Base-by-base conservation (phyloP, 345 rosid genomes). In the Linum lewisii region DNA sequence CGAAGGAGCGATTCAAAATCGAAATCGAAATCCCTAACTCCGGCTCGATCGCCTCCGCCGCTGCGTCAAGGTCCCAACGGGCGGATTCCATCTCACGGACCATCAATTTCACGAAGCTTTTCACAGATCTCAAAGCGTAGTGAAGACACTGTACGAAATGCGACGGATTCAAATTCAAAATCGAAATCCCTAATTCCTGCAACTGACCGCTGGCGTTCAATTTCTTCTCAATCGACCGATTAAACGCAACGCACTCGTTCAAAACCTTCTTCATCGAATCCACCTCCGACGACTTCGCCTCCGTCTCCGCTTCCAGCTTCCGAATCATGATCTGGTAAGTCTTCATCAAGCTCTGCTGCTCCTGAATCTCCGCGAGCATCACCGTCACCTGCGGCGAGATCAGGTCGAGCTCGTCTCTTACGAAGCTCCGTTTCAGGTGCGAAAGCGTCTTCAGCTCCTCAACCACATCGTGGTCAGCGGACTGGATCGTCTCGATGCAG, bases 391-490 rank as follows among this genome's bases (percentile, higher is more conserved):
- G 87, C 0, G 88, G 88, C 2, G 81, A 76, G 5, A 88, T 77
- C 36, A 59, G 69, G 66, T 88, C 84, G 60, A 93, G 78, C 15
- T 86, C 86, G 5, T 80, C 82, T 72, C 78, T 85, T 4, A 82
- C 51, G 54, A 86, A 89, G 63, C 71, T 73, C 10, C 87, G 81
- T 58, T 89, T 93, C 8, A 93, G 74, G 47, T 89, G 89, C 1
- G 99, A 93, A 0, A 93, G 72, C 4, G 72, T 68, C 34, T 73
- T 82, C 1, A 93, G 77, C 69, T 88, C 93, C 15, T 88, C 91
- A 0, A 93, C 97, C 5, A 93, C 82, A n/a, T 84, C 91, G 38
- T 83, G 86, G 66, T 93, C 99, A 3, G 97, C 88, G 18, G 71
- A 75, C 20, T 89, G 95, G 51, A 93, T 85, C 2, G 89, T 89